A percentile compares a stretch with the other conserved stretches of the same genome.
These are phyloP conservation scores for Macaranga tanarius DNA, from an alignment of 441 rosid species.

Conservation along the genomic window DNA sequence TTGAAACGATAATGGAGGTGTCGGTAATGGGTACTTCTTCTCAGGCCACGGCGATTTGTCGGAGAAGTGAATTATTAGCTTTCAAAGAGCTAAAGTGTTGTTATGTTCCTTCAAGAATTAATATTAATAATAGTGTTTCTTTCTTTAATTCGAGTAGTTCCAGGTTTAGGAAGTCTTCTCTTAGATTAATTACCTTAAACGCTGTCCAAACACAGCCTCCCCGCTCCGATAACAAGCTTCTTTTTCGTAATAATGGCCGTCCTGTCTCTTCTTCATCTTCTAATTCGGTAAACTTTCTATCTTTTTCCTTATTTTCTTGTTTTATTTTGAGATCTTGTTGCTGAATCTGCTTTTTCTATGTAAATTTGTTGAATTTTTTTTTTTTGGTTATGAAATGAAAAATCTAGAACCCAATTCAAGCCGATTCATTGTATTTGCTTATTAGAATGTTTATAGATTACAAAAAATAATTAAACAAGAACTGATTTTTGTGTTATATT, in stretches of 20 bases:
- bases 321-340: not conserved
- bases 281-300: conserved; percentile 41
- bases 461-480: not conserved
- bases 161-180: conserved; percentile 32
- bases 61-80: conserved; percentile 35
- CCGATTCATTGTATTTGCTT: not conserved
- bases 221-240: conserved; percentile 23
- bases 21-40: conserved; percentile 57
- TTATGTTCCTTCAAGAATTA: conserved; percentile 21
- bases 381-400: too few species aligned
- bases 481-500: not conserved
- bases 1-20: conserved; percentile 48
- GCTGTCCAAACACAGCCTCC: conserved; percentile 50
- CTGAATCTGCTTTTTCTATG: not conserved
- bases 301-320: not conserved
- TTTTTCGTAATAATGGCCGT: not conserved
- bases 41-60: conserved; percentile 38
- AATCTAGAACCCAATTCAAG: too few species aligned
- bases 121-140: conserved; percentile 29
- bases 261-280: conserved; percentile 27
- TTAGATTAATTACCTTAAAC: conserved; percentile 34
- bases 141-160: conserved; percentile 32
- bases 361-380: not conserved
- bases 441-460: not conserved
- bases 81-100: conserved; percentile 33